A percentile compares a stretch with the other conserved stretches of the same genome.
Conservation (phyloP, 192 early-diverging fungal genomes). For the Phlyctochytrium planicorne region DNA sequence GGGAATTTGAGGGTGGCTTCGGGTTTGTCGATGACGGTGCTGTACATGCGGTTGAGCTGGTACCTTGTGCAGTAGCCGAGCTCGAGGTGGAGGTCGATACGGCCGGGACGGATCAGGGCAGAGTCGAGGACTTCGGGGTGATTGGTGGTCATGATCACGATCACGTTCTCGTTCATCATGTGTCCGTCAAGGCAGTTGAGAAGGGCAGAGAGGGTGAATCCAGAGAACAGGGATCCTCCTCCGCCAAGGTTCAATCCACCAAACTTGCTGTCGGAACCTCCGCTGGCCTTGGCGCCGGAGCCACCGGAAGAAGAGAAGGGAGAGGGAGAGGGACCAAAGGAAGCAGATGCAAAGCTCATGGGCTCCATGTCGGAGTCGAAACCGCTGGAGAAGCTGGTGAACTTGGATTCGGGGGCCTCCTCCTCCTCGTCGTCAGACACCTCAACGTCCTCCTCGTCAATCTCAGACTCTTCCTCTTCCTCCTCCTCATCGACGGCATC, state of each 20-base stretch:
- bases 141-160: slow-evolving; percentile 70
- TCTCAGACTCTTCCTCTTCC: slow-evolving; percentile 17
- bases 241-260: slow-evolving; percentile 24
- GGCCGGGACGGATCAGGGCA: slow-evolving; percentile 61
- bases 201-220: slow-evolving; percentile 47
- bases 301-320: neutral
- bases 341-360: neutral
- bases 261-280: slow-evolving; percentile 20
- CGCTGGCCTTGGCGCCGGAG: slow-evolving; percentile 1
- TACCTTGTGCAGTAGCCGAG: slow-evolving; percentile 62
- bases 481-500: slow-evolving; percentile 14
- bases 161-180: slow-evolving; percentile 50
- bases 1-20: slow-evolving; percentile 27
- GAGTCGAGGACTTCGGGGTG: slow-evolving; percentile 62
- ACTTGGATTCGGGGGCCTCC: neutral
- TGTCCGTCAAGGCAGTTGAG: slow-evolving; percentile 62
- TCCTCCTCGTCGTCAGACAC: slow-evolving; percentile 1
- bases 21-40: slow-evolving; percentile 40
- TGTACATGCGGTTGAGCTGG: slow-evolving; percentile 56
- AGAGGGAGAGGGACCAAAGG: slow-evolving; percentile 17
- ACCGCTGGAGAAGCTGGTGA: neutral
- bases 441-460: slow-evolving; percentile 22
- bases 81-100: slow-evolving; percentile 64
- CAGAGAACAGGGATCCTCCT: slow-evolving; percentile 20
- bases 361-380: slow-evolving; percentile 1